Percentiles rank a stretch among this genome's conserved stretches.
Conservation (phyloP, 2,329 filamentous ascomycete species). For the Pseudocercospora fuligena region DNA sequence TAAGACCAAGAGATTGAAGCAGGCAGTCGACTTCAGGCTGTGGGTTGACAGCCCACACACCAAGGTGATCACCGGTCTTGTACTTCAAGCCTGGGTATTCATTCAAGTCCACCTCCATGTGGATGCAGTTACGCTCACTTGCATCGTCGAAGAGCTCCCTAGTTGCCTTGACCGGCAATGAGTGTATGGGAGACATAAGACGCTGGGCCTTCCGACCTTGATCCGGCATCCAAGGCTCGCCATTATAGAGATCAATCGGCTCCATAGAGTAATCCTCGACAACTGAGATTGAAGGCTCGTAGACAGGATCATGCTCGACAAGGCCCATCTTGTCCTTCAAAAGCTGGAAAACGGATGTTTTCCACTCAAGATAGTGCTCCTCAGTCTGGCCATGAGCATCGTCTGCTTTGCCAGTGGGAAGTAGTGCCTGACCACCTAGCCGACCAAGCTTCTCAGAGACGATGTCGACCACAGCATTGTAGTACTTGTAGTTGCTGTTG, state of each 20-base stretch:
- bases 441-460: constrained; percentile 41
- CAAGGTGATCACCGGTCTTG: constrained; percentile 52
- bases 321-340: constrained; percentile 41
- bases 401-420: constrained; percentile 45
- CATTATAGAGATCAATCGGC: constrained; percentile 38
- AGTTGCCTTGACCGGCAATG: constrained; percentile 40
- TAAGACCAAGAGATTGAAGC: constrained; percentile 37
- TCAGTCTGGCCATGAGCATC: constrained; percentile 50
- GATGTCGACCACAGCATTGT: constrained; percentile 49
- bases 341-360: constrained; percentile 42
- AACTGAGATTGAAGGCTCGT: constrained; percentile 42
- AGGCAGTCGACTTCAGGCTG: constrained; percentile 44
- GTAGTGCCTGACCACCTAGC: constrained; percentile 42
- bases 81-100: constrained; percentile 45
- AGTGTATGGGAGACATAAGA: constrained; percentile 40
- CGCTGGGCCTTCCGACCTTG: constrained; percentile 30
- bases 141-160: constrained; percentile 44
- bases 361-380: constrained; percentile 51
- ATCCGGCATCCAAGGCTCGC: constrained; percentile 30
- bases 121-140: constrained; percentile 46
- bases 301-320: constrained; percentile 41
- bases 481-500: constrained; percentile 55
- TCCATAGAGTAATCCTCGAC: constrained; percentile 33
- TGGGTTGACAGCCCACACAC: constrained; percentile 49
- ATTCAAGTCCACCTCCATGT: constrained; percentile 48